Base-by-base conservation (phyloP, 441 rosid genomes). In the Bruguiera hainesii region DNA sequence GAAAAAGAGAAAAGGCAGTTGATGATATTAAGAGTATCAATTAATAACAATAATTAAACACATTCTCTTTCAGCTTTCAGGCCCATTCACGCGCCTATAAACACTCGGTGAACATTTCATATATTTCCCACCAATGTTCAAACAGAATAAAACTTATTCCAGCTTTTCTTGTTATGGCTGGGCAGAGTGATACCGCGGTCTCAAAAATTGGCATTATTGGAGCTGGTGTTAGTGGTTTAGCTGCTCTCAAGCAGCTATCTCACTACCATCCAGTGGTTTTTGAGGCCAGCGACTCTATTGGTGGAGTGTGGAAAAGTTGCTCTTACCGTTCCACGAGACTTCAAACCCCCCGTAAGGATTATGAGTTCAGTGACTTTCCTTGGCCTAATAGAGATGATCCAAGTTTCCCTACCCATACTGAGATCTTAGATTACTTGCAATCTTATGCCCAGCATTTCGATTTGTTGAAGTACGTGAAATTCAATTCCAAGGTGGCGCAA, bases 281-380 rank as follows among this genome's bases (percentile, higher is more conserved):
- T 46, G 98, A 91, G 85, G 93, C 96, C 37, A 76, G 81, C 19
- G 88, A 78, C 68, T 84, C 84, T 1, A 65, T 91, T 8, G 98
- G 98, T 59, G 98, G 98, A 19, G 91, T 92, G 16, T 90, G 98
- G 98, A 86, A 72, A 60, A 84, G 83, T 59, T 90, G 97, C 73
- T 78, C 90, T 63, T 92, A 85, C 76, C 56, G 65, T 15, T 88
- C 98, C 0, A 92, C 98, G 52, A 90, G 83, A 61, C 90, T 92
- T 65, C 98, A 92, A 70, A 85, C 97, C 30, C 56, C 77, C 46
- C 87, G 93, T 66, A 62, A 48, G 6, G 85, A 77, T 67, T 92
- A 92, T 42, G 97, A 92, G 80, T 92, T 90, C 82, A 70, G 88
- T 20, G 98, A 92, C 70, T 88, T 87, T 53, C 89, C 84, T 10